These are phyloP conservation scores for Diaporthe ilicicola DNA, from an alignment of 2,329 filamentous ascomycete species.

Conservation along the genomic window DNA sequence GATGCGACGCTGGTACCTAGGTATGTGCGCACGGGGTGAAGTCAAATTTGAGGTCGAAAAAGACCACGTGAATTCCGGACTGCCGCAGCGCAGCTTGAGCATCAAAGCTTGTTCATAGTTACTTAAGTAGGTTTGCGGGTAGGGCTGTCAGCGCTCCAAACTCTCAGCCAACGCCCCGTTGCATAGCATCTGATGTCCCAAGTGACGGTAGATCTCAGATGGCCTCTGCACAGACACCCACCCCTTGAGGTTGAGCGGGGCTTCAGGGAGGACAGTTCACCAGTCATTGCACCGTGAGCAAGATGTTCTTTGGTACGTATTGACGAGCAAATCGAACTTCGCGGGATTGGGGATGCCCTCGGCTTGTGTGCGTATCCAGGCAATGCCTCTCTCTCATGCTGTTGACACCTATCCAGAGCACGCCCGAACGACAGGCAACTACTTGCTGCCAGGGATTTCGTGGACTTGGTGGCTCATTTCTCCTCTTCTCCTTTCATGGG, in stretches of 20 bases:
- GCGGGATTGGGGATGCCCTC: background rate
- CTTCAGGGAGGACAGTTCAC: background rate
- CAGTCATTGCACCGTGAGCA: background rate
- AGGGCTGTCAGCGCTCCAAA: no score
- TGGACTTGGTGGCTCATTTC: background rate
- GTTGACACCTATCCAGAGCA: background rate
- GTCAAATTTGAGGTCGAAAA: background rate
- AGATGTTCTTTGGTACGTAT: background rate
- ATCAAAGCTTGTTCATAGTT: conserved; percentile 8
- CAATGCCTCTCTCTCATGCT: background rate
- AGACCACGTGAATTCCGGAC: background rate
- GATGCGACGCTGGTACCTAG: conserved; percentile 11
- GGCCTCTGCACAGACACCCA: background rate
- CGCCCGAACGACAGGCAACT: background rate
- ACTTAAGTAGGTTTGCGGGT: background rate
- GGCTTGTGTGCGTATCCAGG: background rate
- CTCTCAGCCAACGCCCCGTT: background rate
- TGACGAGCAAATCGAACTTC: background rate
- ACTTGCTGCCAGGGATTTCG: background rate
- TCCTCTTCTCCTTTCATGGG: background rate
- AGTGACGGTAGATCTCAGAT: background rate
- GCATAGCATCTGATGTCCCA: background rate
- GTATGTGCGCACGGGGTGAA: background rate
- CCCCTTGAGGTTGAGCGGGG: background rate
- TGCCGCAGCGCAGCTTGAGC: background rate